phyloP scores from a whole-genome alignment of 2,329 filamentous ascomycete genomes.

The Fusarium kyushuense region DNA sequence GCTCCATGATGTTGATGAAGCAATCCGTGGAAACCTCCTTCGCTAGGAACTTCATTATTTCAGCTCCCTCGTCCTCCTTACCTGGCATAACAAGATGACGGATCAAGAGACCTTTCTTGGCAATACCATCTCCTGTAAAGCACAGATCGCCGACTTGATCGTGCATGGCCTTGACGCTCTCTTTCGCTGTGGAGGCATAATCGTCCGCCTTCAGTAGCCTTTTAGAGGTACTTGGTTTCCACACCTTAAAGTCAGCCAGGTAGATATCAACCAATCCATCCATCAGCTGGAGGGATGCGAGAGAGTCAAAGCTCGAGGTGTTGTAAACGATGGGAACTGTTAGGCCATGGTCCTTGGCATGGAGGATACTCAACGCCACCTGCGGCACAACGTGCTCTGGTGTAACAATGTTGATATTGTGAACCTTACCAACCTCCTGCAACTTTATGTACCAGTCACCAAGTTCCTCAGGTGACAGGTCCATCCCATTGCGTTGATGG shows the following conservation, averaged over 20 bases:
- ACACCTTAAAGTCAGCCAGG: conserved; percentile 89
- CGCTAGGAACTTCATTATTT: conserved; percentile 83
- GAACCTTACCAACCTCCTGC: conserved; percentile 81
- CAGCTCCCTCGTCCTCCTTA: conserved; percentile 76
- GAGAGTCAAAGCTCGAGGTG: conserved; percentile 83
- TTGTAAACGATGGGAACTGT: conserved; percentile 85
- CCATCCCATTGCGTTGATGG: conserved; percentile 83
- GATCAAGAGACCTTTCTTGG: conserved; percentile 80
- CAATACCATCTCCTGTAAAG: conserved; percentile 84
- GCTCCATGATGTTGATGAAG: conserved; percentile 90
- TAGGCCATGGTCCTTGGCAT: conserved; percentile 77
- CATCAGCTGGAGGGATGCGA: conserved; percentile 77
- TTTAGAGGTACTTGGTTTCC: conserved; percentile 73
- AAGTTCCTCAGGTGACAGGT: conserved; percentile 81
- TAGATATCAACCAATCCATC: conserved; percentile 88
- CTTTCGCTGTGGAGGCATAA: conserved; percentile 77
- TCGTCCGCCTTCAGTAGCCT: conserved; percentile 82
- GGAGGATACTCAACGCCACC: conserved; percentile 80
- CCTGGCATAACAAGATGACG: conserved; percentile 89
- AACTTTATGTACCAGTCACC: conserved; percentile 87
- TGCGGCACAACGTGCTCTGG: conserved; percentile 90
- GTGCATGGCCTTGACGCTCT: conserved; percentile 85
- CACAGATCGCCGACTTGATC: conserved; percentile 84
- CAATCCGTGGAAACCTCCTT: conserved; percentile 78
- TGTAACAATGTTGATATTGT: conserved; percentile 91